phyloP scores from a whole-genome alignment of 257 asterid species.

The Salvia miltiorrhiza region DNA sequence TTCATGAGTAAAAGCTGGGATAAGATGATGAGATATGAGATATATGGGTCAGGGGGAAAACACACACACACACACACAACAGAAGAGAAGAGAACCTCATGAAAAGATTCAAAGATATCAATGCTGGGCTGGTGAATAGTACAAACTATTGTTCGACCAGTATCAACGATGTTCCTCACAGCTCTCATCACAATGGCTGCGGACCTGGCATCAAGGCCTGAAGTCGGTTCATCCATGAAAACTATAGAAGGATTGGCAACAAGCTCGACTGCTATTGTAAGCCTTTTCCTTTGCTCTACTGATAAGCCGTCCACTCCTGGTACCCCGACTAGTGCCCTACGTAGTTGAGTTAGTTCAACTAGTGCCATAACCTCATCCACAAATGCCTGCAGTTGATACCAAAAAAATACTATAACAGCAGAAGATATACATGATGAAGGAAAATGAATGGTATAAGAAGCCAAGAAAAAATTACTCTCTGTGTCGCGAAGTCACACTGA shows the following conservation, averaged over 20 bases:
- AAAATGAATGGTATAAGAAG: background rate
- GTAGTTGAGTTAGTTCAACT: conserved; percentile 65
- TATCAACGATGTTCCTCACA: conserved; percentile 85
- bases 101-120: conserved; percentile 82
- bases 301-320: conserved; percentile 85
- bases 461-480: conserved; percentile 41
- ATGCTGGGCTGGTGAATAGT: conserved; percentile 94
- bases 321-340: conserved; percentile 69
- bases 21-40: conserved; percentile 8
- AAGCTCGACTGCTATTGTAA: conserved; percentile 81
- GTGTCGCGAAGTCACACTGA: conserved; percentile 55
- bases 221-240: conserved; percentile 93
- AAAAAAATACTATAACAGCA: conserved; percentile 8
- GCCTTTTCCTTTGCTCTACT: conserved; percentile 79
- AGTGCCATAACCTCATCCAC: conserved; percentile 80
- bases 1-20: conserved; percentile 78
- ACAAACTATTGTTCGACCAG: conserved; percentile 87
- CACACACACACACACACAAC: background rate
- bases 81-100: conserved; percentile 48
- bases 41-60: background rate
- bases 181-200: conserved; percentile 96
- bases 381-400: conserved; percentile 50
- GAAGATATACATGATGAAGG: background rate
- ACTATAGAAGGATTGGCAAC: conserved; percentile 91
- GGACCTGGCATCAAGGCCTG: conserved; percentile 89